A percentile compares a stretch with the other conserved stretches of the same genome.
Evolutionary conservation across 768 basidiomycete species (phyloP).

Genomic region (Suillus hirtellus): DNA sequence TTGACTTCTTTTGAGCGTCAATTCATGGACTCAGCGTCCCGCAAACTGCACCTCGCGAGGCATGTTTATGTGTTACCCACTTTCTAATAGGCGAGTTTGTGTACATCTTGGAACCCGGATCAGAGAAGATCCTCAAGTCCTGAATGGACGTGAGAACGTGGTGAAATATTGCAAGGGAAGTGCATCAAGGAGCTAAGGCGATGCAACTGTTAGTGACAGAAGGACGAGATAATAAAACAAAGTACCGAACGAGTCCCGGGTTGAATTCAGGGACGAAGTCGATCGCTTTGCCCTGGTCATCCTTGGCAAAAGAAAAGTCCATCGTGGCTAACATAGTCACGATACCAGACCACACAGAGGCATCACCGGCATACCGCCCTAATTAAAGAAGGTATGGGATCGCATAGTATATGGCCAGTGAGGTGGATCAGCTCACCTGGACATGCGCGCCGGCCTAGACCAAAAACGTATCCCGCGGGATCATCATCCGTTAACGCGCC

Average conservation of each 20-base stretch:
- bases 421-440: background rate
- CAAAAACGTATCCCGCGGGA: background rate
- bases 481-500: slow-evolving; percentile 5
- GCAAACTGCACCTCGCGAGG: background rate
- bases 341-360: slow-evolving; percentile 26
- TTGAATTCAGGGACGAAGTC: slow-evolving; percentile 8
- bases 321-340: slow-evolving; percentile 26
- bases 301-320: slow-evolving; percentile 20
- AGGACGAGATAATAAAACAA: background rate
- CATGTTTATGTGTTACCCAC: background rate
- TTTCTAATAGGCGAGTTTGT: background rate
- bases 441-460: slow-evolving; percentile 7
- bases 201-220: background rate
- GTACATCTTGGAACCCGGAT: background rate
- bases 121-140: background rate
- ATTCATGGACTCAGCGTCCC: background rate
- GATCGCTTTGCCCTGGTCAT: slow-evolving; percentile 25
- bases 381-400: background rate
- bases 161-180: slow-evolving; percentile 8
- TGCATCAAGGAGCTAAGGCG: background rate
- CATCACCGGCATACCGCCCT: slow-evolving; percentile 25
- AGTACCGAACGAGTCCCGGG: slow-evolving; percentile 6
- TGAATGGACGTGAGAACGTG: background rate
- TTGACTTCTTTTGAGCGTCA: background rate
- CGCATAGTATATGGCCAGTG: too few species aligned